phyloP scores from a whole-genome alignment of 1,284 basidiomycete genomes.

The Meira miltonrushii region DNA sequence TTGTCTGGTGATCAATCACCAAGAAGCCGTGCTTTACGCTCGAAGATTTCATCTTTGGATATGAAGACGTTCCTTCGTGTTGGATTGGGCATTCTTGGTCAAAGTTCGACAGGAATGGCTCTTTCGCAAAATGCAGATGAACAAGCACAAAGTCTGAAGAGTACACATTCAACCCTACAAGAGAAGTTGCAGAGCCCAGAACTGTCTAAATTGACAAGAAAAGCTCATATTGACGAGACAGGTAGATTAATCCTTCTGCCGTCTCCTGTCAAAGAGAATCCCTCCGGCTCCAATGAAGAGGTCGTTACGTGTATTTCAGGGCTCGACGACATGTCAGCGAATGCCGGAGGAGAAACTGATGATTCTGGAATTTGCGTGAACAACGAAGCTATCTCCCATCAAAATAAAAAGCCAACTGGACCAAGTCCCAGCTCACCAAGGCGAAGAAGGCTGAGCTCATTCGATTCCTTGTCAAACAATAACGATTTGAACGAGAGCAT shows the following conservation, averaged over 20 bases:
- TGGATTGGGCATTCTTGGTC: background rate
- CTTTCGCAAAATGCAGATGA: background rate
- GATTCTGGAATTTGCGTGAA: slow-evolving; percentile 26
- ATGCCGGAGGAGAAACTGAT: slow-evolving; percentile 14
- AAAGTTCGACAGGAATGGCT: background rate
- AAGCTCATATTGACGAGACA: background rate
- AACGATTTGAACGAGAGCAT: slow-evolving; percentile 32
- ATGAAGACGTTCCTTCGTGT: background rate
- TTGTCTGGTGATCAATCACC: background rate
- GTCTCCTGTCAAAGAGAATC: background rate
- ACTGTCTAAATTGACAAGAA: background rate
- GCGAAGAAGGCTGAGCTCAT: too few species aligned
- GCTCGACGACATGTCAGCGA: background rate
- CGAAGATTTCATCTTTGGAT: background rate
- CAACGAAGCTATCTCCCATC: slow-evolving; percentile 11
- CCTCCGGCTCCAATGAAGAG: background rate
- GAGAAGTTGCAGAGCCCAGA: background rate
- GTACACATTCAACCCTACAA: background rate
- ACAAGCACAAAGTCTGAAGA: background rate
- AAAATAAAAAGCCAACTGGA: too few species aligned
- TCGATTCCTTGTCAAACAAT: background rate
- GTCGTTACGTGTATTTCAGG: background rate
- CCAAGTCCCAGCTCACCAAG: too few species aligned
- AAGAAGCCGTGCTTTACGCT: background rate
- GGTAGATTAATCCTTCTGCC: background rate